A percentile compares a stretch with the other conserved stretches of the same genome.
Conservation (phyloP, 805 yeast species). For the Hanseniaspora nectarophila region DNA sequence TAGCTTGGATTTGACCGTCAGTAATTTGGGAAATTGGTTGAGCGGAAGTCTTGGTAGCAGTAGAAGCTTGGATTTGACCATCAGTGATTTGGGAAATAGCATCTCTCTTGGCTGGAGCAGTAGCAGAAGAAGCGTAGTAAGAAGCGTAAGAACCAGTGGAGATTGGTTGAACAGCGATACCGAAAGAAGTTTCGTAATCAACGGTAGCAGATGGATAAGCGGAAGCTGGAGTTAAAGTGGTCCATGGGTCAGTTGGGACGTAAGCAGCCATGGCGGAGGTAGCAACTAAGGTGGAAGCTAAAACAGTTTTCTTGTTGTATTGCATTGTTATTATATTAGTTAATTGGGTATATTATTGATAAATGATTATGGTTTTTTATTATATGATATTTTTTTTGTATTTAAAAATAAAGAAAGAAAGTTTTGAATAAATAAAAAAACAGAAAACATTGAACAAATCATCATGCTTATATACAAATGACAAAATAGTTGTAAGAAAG, state of each 20-base stretch:
- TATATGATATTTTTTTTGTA: background rate
- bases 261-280: constrained; percentile 37
- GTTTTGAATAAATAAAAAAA: background rate
- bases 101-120: constrained; percentile 31
- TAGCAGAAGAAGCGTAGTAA: constrained; percentile 21
- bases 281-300: constrained; percentile 33
- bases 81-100: constrained; percentile 29
- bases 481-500: too few species aligned
- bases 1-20: constrained; percentile 27
- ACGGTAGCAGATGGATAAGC: constrained; percentile 44
- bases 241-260: constrained; percentile 25
- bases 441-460: too few species aligned
- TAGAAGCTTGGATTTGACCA: constrained; percentile 29
- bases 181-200: constrained; percentile 45
- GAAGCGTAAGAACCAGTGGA: constrained; percentile 26
- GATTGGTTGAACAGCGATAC: constrained; percentile 52
- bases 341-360: background rate
- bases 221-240: constrained; percentile 28
- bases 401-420: too few species aligned
- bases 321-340: constrained; percentile 15
- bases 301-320: constrained; percentile 18
- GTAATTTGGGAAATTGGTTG: constrained; percentile 18
- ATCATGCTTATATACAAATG: too few species aligned
- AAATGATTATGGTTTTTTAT: background rate
- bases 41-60: constrained; percentile 27